phyloP scores from a whole-genome alignment of 345 rosid genomes.

The Euphorbia lathyris region DNA sequence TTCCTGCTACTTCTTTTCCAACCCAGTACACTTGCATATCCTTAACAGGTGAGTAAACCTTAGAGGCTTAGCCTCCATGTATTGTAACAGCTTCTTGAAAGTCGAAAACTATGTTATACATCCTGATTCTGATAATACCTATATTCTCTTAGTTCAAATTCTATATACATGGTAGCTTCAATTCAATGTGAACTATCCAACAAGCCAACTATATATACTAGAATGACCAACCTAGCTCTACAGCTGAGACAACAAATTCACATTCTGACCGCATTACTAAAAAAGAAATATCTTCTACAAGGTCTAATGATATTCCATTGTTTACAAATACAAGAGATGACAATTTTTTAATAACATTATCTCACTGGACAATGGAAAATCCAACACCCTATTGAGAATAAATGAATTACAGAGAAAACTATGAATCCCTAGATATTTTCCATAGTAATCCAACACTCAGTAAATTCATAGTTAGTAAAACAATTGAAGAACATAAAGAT shows the following conservation, averaged over 20 bases:
- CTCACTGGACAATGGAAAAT: not conserved
- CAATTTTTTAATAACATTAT: not conserved
- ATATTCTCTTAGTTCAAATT: not conserved
- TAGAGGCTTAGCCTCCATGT: not conserved
- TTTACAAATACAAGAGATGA: not conserved
- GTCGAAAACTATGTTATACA: not conserved
- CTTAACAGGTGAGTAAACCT: not conserved
- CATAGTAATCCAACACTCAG: not conserved
- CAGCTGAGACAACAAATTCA: not conserved
- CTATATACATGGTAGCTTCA: not conserved
- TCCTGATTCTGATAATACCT: not conserved
- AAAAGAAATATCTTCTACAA: not conserved
- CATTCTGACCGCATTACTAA: not conserved
- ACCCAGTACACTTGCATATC: no score
- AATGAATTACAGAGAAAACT: not conserved
- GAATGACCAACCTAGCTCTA: not conserved
- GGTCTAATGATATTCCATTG: not conserved
- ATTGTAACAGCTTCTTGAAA: not conserved
- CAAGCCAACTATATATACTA: not conserved
- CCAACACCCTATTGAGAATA: not conserved
- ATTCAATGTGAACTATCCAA: not conserved
- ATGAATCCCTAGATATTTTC: not conserved
- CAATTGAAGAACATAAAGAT: no score
- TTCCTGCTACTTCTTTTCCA: not conserved
- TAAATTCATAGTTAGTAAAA: no score